Evolutionary conservation across 345 rosid genomes (phyloP).

Genomic region (Populus pruinosa): DNA sequence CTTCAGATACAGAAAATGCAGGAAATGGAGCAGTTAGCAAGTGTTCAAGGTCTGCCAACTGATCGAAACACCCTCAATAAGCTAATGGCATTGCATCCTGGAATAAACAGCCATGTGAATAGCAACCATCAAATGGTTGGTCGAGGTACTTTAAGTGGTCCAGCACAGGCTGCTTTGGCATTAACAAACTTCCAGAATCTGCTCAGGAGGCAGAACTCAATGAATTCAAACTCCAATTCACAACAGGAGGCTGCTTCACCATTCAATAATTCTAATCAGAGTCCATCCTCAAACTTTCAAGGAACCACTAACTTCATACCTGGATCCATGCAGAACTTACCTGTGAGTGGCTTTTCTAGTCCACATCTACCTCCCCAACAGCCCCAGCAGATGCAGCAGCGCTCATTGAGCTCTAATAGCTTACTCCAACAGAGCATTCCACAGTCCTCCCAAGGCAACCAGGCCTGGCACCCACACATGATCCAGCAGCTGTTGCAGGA

Average conservation of each 20-base stretch:
- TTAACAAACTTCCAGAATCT: slow-evolving; percentile 69
- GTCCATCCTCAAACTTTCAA: slow-evolving; percentile 64
- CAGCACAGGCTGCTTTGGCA: slow-evolving; percentile 82
- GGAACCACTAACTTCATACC: slow-evolving; percentile 45
- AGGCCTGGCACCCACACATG: slow-evolving; percentile 68
- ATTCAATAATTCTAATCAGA: slow-evolving; percentile 51
- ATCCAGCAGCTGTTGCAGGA: slow-evolving; percentile 80
- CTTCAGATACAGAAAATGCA: slow-evolving; percentile 76
- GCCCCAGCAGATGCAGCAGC: slow-evolving; percentile 54
- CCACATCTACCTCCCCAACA: slow-evolving; percentile 46
- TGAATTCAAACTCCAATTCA: slow-evolving; percentile 57
- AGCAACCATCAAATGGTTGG: slow-evolving; percentile 46
- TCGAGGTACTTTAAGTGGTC: slow-evolving; percentile 61
- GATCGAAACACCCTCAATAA: slow-evolving; percentile 80
- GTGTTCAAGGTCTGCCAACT: slow-evolving; percentile 70
- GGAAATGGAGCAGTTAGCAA: slow-evolving; percentile 80
- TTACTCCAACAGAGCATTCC: slow-evolving; percentile 50
- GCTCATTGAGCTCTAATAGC: slow-evolving; percentile 39
- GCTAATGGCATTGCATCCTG: slow-evolving; percentile 65
- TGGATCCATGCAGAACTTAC: slow-evolving; percentile 63
- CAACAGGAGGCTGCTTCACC: slow-evolving; percentile 61
- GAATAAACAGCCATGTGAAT: slow-evolving; percentile 49
- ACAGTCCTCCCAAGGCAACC: slow-evolving; percentile 56
- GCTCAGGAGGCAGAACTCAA: slow-evolving; percentile 74
- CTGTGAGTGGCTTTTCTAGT: slow-evolving; percentile 45